Percentiles rank a stretch among this genome's conserved stretches.
Conservation (phyloP, 495 filamentous ascomycete genomes). For the Gamarada debralockiae region DNA sequence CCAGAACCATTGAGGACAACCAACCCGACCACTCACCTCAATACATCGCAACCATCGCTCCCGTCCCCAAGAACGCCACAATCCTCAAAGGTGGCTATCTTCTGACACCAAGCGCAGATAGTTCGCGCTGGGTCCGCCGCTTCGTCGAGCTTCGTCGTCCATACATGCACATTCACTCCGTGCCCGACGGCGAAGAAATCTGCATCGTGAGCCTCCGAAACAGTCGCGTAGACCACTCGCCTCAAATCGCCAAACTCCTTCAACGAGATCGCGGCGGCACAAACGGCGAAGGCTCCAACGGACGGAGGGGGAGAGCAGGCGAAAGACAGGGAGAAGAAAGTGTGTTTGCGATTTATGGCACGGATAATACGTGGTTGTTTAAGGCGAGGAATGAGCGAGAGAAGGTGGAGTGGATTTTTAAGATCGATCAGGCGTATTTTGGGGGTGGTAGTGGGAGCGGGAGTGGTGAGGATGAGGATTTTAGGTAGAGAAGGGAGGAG, state of each 20-base stretch:
- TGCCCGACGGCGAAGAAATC: constrained; percentile 83
- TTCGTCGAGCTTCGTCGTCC: constrained; percentile 91
- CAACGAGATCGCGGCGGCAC: constrained; percentile 32
- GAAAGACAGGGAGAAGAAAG: constrained; percentile 37
- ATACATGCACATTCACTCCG: constrained; percentile 84
- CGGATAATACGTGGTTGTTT: constrained; percentile 92
- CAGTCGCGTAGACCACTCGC: constrained; percentile 79
- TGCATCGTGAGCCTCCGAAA: constrained; percentile 83
- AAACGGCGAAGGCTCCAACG: constrained; percentile 23
- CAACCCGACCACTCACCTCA: constrained; percentile 34
- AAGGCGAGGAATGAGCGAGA: constrained; percentile 80
- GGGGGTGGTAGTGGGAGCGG: constrained; percentile 9
- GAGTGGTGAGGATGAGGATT: constrained; percentile 3
- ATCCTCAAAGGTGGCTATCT: constrained; percentile 84
- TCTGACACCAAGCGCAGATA: constrained; percentile 68
- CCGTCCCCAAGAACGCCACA: constrained; percentile 67
- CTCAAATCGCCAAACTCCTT: constrained; percentile 78
- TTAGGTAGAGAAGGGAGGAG: background rate
- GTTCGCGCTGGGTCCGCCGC: constrained; percentile 79
- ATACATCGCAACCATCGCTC: constrained; percentile 64
- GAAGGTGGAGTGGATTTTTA: constrained; percentile 91
- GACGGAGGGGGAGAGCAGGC: constrained; percentile 27
- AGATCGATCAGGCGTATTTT: constrained; percentile 58
- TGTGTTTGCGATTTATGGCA: constrained; percentile 91
- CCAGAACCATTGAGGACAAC: constrained; percentile 3